Evolutionary conservation across 257 asterid genomes (phyloP).

Genomic region (Schizonepeta tenuifolia): DNA sequence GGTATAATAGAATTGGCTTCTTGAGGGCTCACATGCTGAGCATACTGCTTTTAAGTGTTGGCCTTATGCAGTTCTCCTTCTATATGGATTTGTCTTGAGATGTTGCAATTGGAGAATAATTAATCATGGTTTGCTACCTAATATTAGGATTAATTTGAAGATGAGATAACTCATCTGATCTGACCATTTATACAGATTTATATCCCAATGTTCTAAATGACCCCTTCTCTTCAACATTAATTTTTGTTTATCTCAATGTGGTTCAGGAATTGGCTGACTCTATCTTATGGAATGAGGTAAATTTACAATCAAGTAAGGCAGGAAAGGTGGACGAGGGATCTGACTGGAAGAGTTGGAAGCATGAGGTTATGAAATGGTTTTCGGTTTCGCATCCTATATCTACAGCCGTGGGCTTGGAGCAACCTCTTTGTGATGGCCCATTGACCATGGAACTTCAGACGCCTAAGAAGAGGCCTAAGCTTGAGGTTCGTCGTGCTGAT

Average conservation of each 20-base stretch:
- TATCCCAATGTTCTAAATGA: conserved; percentile 3
- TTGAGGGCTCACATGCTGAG: conserved; percentile 11
- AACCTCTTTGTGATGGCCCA: conserved; percentile 51
- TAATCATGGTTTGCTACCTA: conserved; percentile 5
- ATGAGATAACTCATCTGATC: conserved; percentile 5
- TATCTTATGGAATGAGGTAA: conserved; percentile 81
- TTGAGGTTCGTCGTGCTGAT: conserved; percentile 98
- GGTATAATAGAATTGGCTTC: conserved; percentile 5
- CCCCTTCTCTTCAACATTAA: conserved; percentile 19
- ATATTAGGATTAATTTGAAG: conserved; percentile 17
- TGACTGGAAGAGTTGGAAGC: conserved; percentile 90
- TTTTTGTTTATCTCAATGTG: conserved; percentile 17
- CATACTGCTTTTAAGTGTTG: neutral
- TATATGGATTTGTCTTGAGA: neutral
- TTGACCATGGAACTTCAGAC: conserved; percentile 52
- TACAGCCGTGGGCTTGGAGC: conserved; percentile 49
- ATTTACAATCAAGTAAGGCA: conserved; percentile 55
- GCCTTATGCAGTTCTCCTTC: conserved; percentile 3
- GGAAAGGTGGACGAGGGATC: conserved; percentile 53
- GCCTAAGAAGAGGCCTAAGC: conserved; percentile 89
- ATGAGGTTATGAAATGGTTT: conserved; percentile 91
- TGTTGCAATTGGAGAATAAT: conserved; percentile 9
- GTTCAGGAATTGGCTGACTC: conserved; percentile 80
- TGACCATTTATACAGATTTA: conserved; percentile 19
- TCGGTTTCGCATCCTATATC: conserved; percentile 67